Evolutionary conservation across 1,284 basidiomycete species (phyloP), one percentile per base, ranked within the genome.

Genomic region (Rhodotorula glutinis): DNA sequence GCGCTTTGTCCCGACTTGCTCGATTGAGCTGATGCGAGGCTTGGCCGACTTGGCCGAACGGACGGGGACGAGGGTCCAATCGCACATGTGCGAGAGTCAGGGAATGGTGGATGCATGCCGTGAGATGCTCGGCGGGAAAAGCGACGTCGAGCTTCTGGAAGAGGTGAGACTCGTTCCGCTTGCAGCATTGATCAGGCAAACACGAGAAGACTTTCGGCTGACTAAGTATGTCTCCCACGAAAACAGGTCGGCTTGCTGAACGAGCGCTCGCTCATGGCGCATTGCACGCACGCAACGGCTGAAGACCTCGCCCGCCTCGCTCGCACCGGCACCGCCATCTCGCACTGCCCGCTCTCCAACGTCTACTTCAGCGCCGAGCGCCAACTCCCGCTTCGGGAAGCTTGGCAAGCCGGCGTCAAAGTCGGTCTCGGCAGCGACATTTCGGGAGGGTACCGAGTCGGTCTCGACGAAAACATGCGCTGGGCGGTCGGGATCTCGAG

Each of bases 331-430:
- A 84, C 86, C 1, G 82, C 88, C 2, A 81, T 92, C 30, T 89
- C 90, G 0, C 89, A 91, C 73, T 93, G 91, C 76, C 91, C 90
- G 0, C 81, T 92, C 17, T 91, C 89, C 0, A 92, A 92, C 75
- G 83, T 85, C 1, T 93, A 92, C 78, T 91, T 92, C 78, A 91
- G 89, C 0, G 84, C 86, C 14, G 82, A 84, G 63, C 62, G 65
- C 4, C 85, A 87, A 0, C 88, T 92, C 75, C 85, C 83, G 3
- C 80, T 92, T 19, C 85, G 88, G 40, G 88, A 91, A 77, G 88
- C 89, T 1, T 80, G 92, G 27, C 78, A 83, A 49, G 79, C 77
- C 27, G 83, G 83, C 0, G 84, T 90, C 33, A 83, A 82, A 51
- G 84, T 92, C 23, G 90, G 90, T 0, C 82, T 92, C 2, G 91